Base-by-base conservation (phyloP, 148 eudicot species). In the Rhododendron molle region DNA sequence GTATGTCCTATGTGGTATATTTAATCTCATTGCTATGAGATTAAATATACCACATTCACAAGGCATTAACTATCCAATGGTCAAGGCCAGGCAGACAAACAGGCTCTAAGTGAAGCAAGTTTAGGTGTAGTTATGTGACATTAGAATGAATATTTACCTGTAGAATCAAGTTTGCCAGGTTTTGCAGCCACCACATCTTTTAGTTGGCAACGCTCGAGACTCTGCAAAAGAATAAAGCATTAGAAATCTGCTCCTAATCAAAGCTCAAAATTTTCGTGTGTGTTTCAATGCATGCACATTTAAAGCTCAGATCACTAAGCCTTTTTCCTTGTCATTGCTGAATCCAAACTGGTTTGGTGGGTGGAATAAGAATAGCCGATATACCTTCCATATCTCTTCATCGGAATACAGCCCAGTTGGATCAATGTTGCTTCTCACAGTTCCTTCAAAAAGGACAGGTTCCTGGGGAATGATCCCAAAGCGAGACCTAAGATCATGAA, bases 391-490 rank as follows among this genome's bases (percentile, higher is more conserved):
- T 49, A 97, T 97, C 77, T 97, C 95, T 13, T 95, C 98, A 83
- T 97, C 99, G 15, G 99, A 93, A 87, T 94, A 93, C 81, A 71
- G 88, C 1, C 91, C 94, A 78, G 85, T 91, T 30, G 99, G 98
- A 85, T 97, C 99, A 47, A 97, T 92, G 84, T 97, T 97, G 93
- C 98, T 93, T 76, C 99, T 90, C 72, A 97, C 96, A 21, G 98
- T 97, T 83, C 99, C 99, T 93, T 95, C 96, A 43, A 97, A 97
- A 85, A 97, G 95, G 58, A 97, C 98, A 72, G 99, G 99, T 86
- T 97, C 99, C 88, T 97, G 99, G 74, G 99, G 99, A 84, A 97
- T 97, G 86, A 97, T 95, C 52, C 99, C 99, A 79, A 97, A 94
- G 46, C 99, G 96, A 71, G 98, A 97, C 89, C 99, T 91, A 46